Base-by-base conservation (phyloP, 2,329 filamentous ascomycete genomes). In the Aspergillus sp. region DNA sequence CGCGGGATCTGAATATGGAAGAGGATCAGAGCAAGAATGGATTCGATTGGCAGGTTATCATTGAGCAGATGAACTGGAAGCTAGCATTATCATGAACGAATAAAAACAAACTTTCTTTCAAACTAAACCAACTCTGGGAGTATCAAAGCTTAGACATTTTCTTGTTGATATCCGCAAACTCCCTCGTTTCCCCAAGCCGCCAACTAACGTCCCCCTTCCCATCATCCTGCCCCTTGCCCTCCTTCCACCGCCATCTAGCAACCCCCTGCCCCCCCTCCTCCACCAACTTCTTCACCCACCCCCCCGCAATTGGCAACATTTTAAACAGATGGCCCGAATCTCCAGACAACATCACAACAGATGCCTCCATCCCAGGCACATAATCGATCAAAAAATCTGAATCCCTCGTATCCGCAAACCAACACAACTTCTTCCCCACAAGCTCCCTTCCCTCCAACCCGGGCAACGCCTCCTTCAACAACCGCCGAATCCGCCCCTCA, bases 241-340 rank as follows among this genome's bases (percentile, higher is more conserved):
- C 57, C 63, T 78, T 80, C 79, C 78, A 82, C 15, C 69, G 60
- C 79, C 79, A 82, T 22, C 76, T 63, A 2, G 59, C 45, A 15
- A 73, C 60, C 1, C 59, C 60, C 60, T 82, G 79, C 30, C 49
- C 41, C 3, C 44, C 44, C 35, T 63, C 57, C 0, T 68, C 66
- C 0, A 83, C 44, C 4, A 82, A 54, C 9, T 73, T 67, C 39
- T 62, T 67, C 1, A 81, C 73, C 71, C 77, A 83, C n/a, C 65
- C 60, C 0, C 81, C 80, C n/a, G 80, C 67, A 20, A 81, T 70
- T 0, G 79, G 80, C 43, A 83, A 71, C 77, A 83, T 81, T 63
- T 83, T 83, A 61, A 82, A 82, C 0, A 75, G 78, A 56, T 84
- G 80, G 0, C 80, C 81, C 1, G 79, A 83, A 55, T 83, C 81